Conservation (phyloP, 2,329 filamentous ascomycete genomes). For the Aspergillus spinulosporus region DNA sequence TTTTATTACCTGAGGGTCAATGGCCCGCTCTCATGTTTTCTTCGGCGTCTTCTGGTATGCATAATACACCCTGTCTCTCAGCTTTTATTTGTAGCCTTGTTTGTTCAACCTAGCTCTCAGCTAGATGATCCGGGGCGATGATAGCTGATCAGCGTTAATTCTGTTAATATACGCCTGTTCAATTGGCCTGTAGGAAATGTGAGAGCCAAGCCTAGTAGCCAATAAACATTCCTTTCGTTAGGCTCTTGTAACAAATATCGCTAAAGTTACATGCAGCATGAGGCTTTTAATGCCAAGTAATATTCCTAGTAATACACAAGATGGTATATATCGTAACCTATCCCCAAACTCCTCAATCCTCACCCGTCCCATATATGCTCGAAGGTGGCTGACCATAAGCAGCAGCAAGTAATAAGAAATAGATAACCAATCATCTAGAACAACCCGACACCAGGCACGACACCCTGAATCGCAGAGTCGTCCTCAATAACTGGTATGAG, state of each 20-base stretch:
- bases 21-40: neutral
- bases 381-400: neutral
- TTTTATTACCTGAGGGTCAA: neutral
- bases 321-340: constrained; percentile 1
- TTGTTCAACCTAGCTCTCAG: neutral
- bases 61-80: neutral
- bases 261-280: neutral
- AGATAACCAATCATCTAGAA: constrained; percentile 16
- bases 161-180: neutral
- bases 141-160: constrained; percentile 1
- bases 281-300: neutral
- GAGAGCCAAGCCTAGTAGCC: too few species aligned
- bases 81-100: neutral
- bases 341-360: constrained; percentile 5
- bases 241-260: too few species aligned
- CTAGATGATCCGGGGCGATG: constrained; percentile 1
- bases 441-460: constrained; percentile 33
- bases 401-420: neutral
- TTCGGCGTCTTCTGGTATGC: constrained; percentile 1
- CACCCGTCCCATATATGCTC: constrained; percentile 3
- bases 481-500: constrained; percentile 35
- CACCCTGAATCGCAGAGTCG: constrained; percentile 29
- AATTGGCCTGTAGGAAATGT: too few species aligned
- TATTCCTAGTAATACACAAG: neutral
- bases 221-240: too few species aligned